Percentiles rank a stretch among this genome's conserved stretches.
phyloP scores from a whole-genome alignment of 1,139 yeast species.

The Kodamaea plutei region DNA sequence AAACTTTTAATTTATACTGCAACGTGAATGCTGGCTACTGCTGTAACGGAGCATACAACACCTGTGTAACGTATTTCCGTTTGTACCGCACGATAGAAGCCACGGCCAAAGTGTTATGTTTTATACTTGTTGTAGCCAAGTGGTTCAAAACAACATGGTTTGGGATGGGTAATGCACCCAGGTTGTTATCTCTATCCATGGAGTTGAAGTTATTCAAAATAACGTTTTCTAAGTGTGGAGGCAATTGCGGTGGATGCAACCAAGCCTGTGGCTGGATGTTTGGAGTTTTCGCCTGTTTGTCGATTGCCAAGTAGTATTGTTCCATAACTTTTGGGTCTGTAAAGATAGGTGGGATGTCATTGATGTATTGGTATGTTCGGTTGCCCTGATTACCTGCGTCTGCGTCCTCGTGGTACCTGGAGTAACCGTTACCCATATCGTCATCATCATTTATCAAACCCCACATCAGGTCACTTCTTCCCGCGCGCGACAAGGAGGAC shows the following conservation, averaged over 20 bases:
- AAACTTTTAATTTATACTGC: too few relatives aligned
- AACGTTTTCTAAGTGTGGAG: conserved; percentile 48
- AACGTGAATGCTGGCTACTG: too few relatives aligned
- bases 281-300: conserved; percentile 60
- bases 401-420: conserved; percentile 66
- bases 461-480: conserved; percentile 48
- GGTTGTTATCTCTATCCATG: conserved; percentile 40
- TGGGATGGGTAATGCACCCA: conserved; percentile 49
- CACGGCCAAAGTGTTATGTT: conserved; percentile 47
- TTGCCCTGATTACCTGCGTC: conserved; percentile 18
- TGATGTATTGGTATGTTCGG: conserved; percentile 45
- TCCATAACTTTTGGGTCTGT: conserved; percentile 65
- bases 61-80: conserved; percentile 47
- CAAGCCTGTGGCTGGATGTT: conserved; percentile 66
- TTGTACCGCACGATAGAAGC: conserved; percentile 47
- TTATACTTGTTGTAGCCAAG: conserved; percentile 47
- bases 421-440: conserved; percentile 79
- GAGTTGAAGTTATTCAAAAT: conserved; percentile 47
- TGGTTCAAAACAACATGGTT: conserved; percentile 47
- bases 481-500: conserved; percentile 26
- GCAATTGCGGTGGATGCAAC: conserved; percentile 54
- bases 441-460: conserved; percentile 63
- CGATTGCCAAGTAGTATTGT: conserved; percentile 67
- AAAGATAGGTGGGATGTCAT: conserved; percentile 85
- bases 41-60: conserved; percentile 46